phyloP scores from a whole-genome alignment of 768 basidiomycete genomes.

The Pleurotus eryngii region DNA sequence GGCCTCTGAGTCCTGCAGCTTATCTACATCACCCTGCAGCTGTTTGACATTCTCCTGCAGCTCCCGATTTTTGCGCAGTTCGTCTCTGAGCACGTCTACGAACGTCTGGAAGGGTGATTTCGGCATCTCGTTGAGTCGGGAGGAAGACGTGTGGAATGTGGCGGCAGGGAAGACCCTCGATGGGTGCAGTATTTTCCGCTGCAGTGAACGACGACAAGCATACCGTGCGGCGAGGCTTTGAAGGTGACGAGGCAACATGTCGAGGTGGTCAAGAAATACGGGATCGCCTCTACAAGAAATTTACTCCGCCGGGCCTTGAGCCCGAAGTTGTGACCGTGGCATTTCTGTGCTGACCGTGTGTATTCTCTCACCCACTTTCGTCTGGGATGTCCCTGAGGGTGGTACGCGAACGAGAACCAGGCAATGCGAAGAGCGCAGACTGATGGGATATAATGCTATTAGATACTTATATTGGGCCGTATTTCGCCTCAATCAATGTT shows the following conservation, averaged over 20 bases:
- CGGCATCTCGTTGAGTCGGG: conserved; percentile 59
- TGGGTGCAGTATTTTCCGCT: conserved; percentile 24
- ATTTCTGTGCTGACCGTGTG: too few species aligned
- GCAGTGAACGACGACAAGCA: conserved; percentile 26
- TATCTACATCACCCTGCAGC: conserved; percentile 95
- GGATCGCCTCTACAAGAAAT: too few species aligned
- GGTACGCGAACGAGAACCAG: too few species aligned
- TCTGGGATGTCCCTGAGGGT: too few species aligned
- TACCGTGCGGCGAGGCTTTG: conserved; percentile 34
- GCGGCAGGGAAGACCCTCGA: conserved; percentile 39
- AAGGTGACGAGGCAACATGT: conserved; percentile 45
- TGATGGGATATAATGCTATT: too few species aligned
- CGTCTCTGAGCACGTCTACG: conserved; percentile 89
- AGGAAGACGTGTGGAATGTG: conserved; percentile 66
- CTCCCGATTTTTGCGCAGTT: conserved; percentile 90
- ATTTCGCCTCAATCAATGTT: too few species aligned
- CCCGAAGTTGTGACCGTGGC: too few species aligned
- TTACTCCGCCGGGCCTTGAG: too few species aligned
- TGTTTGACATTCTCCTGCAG: conserved; percentile 97
- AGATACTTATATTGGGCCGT: too few species aligned
- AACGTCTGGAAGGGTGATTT: conserved; percentile 97
- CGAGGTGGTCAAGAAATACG: too few species aligned
- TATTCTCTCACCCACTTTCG: too few species aligned
- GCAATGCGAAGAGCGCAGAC: too few species aligned
- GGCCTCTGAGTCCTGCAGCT: conserved; percentile 94